Evolutionary conservation across 345 rosid genomes (phyloP).

Genomic region (Acer campestre): DNA sequence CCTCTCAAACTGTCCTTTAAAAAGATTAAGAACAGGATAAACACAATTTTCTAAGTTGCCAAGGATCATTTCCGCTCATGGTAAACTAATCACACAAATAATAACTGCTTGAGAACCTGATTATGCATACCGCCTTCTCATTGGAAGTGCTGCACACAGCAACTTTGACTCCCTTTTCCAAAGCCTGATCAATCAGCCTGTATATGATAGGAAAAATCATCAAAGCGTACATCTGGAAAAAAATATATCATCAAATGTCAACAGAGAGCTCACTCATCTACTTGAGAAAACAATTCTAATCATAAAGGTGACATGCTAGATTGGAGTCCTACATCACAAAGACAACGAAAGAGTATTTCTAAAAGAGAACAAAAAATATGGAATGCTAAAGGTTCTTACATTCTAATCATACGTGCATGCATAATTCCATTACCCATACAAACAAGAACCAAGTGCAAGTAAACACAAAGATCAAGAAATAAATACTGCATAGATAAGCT

Average conservation of each 20-base stretch:
- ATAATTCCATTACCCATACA: not conserved
- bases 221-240: constrained; percentile 5
- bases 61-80: not conserved
- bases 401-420: not conserved
- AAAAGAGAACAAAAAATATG: not conserved
- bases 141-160: constrained; percentile 97
- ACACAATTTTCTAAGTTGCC: not conserved
- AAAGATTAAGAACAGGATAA: not conserved
- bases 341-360: not conserved
- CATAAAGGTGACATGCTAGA: not conserved
- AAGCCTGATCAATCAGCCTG: constrained; percentile 93
- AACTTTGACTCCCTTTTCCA: constrained; percentile 70
- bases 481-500: constrained; percentile 7
- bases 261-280: not conserved
- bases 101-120: constrained; percentile 57
- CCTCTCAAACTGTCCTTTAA: constrained; percentile 1
- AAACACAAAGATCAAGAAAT: constrained; percentile 5
- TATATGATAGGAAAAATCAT: constrained; percentile 11
- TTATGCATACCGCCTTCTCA: constrained; percentile 95
- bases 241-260: not conserved
- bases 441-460: not conserved
- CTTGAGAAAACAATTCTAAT: not conserved
- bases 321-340: not conserved
- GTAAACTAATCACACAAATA: constrained; percentile 15
- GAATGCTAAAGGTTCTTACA: not conserved